These are phyloP conservation scores for Cryptococcus amylolentus DNA, from an alignment of 1,284 basidiomycete genomes.

Conservation along the genomic window DNA sequence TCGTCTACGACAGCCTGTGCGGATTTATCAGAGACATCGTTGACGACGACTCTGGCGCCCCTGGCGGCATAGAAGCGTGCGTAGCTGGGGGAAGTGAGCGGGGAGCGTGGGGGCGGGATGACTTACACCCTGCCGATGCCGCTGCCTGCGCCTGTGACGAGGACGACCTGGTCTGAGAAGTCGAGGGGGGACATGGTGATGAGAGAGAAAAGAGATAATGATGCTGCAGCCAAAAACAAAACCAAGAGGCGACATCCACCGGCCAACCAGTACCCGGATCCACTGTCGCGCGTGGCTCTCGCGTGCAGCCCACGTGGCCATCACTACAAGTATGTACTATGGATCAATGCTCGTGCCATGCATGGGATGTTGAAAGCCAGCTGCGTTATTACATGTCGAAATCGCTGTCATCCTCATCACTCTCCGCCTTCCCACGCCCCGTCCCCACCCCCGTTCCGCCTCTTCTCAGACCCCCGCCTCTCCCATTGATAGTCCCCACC, in stretches of 20 bases:
- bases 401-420: conserved; percentile 43
- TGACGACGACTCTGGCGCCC: conserved; percentile 91
- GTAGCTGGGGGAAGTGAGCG: conserved; percentile 59
- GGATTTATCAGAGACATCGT: conserved; percentile 84
- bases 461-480: conserved; percentile 28
- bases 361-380: neutral
- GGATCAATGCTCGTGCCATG: neutral
- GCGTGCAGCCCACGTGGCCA: no score
- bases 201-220: no score
- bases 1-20: conserved; percentile 92
- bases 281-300: no score
- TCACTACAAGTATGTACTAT: no score
- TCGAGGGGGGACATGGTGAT: conserved; percentile 18
- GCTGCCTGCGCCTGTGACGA: conserved; percentile 93
- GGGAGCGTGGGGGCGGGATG: neutral
- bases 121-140: conserved; percentile 86
- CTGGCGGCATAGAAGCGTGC: conserved; percentile 83
- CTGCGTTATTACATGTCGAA: conserved; percentile 39
- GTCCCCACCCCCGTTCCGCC: conserved; percentile 29
- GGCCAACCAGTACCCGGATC: no score
- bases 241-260: no score
- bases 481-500: conserved; percentile 32
- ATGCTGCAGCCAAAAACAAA: no score
- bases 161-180: conserved; percentile 88
- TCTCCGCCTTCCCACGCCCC: conserved; percentile 22